These are phyloP conservation scores for Gaertneriomyces semiglobifer DNA, from an alignment of 192 early-diverging fungal genomes.

Conservation along the genomic window DNA sequence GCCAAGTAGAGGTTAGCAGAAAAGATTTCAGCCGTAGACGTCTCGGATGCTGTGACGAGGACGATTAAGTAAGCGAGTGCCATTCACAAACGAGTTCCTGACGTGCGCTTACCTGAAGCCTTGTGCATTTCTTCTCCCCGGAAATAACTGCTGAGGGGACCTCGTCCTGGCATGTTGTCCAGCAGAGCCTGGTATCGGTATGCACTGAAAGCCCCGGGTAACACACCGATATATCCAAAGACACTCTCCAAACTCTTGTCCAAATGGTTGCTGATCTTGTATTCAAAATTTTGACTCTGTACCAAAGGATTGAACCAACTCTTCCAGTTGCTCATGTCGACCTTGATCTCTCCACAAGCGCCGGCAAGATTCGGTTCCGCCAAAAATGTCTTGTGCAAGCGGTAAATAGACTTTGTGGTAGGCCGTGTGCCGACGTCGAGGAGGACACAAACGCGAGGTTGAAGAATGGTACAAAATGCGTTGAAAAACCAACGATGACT, in stretches of 20 bases:
- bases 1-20: constrained; percentile 67
- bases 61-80: constrained; percentile 17
- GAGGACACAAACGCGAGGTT: constrained; percentile 50
- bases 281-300: constrained; percentile 80
- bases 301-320: constrained; percentile 69
- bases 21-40: constrained; percentile 44
- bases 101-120: constrained; percentile 34
- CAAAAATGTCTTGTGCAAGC: constrained; percentile 72
- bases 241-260: constrained; percentile 69
- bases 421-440: constrained; percentile 70
- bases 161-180: constrained; percentile 45
- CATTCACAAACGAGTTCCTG: constrained; percentile 10
- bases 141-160: constrained; percentile 71
- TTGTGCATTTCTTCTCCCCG: constrained; percentile 62
- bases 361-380: constrained; percentile 62
- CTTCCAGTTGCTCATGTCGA: constrained; percentile 47
- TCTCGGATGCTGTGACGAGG: neutral
- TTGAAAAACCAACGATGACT: constrained; percentile 66
- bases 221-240: constrained; percentile 92
- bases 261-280: constrained; percentile 67
- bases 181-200: constrained; percentile 70
- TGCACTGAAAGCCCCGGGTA: constrained; percentile 83
- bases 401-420: constrained; percentile 56
- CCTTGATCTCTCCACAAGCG: constrained; percentile 74
- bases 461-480: constrained; percentile 57